Percentiles rank a stretch among this genome's conserved stretches.
phyloP scores from a whole-genome alignment of 2,329 filamentous ascomycete genomes.

The Akanthomyces dipterigenus region DNA sequence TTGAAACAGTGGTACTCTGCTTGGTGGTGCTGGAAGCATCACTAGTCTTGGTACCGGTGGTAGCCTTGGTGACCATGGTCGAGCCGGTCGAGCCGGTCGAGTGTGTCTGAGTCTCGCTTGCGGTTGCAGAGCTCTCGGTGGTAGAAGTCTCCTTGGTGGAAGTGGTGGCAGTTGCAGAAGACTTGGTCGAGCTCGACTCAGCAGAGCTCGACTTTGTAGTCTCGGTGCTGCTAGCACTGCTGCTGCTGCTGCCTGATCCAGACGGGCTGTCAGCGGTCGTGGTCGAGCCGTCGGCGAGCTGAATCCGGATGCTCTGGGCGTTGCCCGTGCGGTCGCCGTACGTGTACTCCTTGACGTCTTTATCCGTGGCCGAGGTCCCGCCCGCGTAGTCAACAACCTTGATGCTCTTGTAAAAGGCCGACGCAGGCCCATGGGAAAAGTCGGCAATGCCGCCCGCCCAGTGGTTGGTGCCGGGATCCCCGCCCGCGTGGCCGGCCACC shows the following conservation, averaged over 20 bases:
- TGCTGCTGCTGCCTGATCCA: not conserved
- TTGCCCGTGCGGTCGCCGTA: conserved; percentile 35
- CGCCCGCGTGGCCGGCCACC: conserved; percentile 51
- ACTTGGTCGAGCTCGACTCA: not conserved
- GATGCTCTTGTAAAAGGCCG: conserved; percentile 39
- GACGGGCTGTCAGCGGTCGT: not conserved
- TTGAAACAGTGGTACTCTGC: not conserved
- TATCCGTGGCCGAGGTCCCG: conserved; percentile 23
- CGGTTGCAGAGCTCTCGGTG: not conserved
- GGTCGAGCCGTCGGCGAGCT: not conserved
- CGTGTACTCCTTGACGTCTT: conserved; percentile 34
- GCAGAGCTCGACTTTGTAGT: not conserved
- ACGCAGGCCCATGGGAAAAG: conserved; percentile 36
- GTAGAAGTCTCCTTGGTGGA: not conserved
- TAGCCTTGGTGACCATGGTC: not conserved
- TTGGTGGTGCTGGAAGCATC: not conserved
- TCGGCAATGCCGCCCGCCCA: conserved; percentile 57
- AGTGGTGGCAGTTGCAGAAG: not conserved
- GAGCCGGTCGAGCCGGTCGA: not conserved
- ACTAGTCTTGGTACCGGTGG: not conserved
- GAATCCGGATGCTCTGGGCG: conserved; percentile 35
- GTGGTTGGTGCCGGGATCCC: conserved; percentile 62
- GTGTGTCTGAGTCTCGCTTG: not conserved
- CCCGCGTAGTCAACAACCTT: conserved; percentile 38
- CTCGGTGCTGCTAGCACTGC: not conserved